These are phyloP conservation scores for Gloeostereum incarnatum DNA, from an alignment of 768 basidiomycete genomes.

Conservation along the genomic window DNA sequence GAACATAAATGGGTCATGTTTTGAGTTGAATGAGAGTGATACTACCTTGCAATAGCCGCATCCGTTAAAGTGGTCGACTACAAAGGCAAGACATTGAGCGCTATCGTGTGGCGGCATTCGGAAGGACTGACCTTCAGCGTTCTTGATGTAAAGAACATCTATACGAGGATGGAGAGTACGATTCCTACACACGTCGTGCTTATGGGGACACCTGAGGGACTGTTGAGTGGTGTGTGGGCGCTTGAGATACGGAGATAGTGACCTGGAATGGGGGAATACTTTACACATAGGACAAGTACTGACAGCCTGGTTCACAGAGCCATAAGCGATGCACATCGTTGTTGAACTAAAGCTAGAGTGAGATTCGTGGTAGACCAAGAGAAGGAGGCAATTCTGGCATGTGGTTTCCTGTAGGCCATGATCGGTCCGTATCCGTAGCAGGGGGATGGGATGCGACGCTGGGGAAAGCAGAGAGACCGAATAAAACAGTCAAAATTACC, in stretches of 20 bases:
- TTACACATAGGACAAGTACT: slow-evolving; percentile 79
- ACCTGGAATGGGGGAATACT: slow-evolving; percentile 67
- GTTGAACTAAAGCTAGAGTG: slow-evolving; percentile 11
- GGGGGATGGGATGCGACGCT: too few species aligned
- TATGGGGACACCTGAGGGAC: slow-evolving; percentile 61
- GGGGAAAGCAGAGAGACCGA: too few species aligned
- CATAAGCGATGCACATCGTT: slow-evolving; percentile 64
- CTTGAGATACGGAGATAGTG: slow-evolving; percentile 6
- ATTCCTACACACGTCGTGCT: slow-evolving; percentile 69
- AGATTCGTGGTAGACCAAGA: slow-evolving; percentile 9
- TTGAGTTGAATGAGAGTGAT: slow-evolving; percentile 8
- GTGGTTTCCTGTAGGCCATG: too few species aligned
- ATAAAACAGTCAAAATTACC: too few species aligned
- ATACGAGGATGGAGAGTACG: slow-evolving; percentile 63
- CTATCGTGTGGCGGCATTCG: slow-evolving; percentile 12
- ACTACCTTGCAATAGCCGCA: slow-evolving; percentile 87
- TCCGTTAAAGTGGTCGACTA: slow-evolving; percentile 76
- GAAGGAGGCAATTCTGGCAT: too few species aligned
- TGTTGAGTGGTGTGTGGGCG: slow-evolving; percentile 12
- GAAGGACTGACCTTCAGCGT: slow-evolving; percentile 65
- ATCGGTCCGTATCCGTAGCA: too few species aligned
- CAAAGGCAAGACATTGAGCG: slow-evolving; percentile 9
- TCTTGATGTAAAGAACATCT: slow-evolving; percentile 74
- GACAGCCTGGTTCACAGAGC: slow-evolving; percentile 59
- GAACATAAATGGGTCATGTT: slow-evolving; percentile 14